Evolutionary conservation across 805 yeast species (phyloP).

Genomic region (Wickerhamomyces ciferrii): DNA sequence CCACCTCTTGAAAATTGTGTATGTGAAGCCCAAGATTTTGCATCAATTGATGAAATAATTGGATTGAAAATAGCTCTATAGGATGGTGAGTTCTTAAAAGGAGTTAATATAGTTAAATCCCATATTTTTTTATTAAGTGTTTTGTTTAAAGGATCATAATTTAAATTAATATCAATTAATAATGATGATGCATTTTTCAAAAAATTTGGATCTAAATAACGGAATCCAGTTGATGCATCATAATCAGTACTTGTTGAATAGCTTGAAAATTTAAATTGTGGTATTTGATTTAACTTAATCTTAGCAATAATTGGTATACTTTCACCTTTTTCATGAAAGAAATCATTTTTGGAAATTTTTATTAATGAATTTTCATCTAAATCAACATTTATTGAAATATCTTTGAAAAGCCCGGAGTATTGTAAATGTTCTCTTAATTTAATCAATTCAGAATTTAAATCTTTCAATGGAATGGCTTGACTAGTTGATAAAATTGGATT

Average conservation of each 20-base stretch:
- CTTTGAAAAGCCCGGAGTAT: conserved; percentile 40
- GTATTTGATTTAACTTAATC: conserved; percentile 33
- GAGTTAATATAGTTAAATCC: conserved; percentile 42
- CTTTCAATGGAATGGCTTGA: conserved; percentile 29
- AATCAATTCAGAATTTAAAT: conserved; percentile 30
- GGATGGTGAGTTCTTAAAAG: conserved; percentile 37
- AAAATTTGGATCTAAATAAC: conserved; percentile 38
- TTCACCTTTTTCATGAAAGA: conserved; percentile 7
- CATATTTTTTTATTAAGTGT: conserved; percentile 41
- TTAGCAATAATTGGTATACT: conserved; percentile 42
- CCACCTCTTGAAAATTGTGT: conserved; percentile 44
- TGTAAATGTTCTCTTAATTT: conserved; percentile 29
- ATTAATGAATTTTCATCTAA: conserved; percentile 26
- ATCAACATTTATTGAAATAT: conserved; percentile 34
- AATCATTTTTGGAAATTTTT: conserved; percentile 2
- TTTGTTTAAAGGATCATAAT: conserved; percentile 41
- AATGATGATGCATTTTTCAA: conserved; percentile 56
- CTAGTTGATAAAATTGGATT: conserved; percentile 33
- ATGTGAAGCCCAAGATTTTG: conserved; percentile 43
- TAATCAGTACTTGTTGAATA: conserved; percentile 30
- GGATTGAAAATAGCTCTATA: conserved; percentile 42
- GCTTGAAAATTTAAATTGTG: conserved; percentile 22
- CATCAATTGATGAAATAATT: conserved; percentile 42
- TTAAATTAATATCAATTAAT: conserved; percentile 39
- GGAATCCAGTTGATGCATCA: conserved; percentile 27